Percentiles rank a stretch among this genome's conserved stretches.
Evolutionary conservation across 2,329 filamentous ascomycete genomes (phyloP).

Genomic region (Paecilomyces formosus): DNA sequence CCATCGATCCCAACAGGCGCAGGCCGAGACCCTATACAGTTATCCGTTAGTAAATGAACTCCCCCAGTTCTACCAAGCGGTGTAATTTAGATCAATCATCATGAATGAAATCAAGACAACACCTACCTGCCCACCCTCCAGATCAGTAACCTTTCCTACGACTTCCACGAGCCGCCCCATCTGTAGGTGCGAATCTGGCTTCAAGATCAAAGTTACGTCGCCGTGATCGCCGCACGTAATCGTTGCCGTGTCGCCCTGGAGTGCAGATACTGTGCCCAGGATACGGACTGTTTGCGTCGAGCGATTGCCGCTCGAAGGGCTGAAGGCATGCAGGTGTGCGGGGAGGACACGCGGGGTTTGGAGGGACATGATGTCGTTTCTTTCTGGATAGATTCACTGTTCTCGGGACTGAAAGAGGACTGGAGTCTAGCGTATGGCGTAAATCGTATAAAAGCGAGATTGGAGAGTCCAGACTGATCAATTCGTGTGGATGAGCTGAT

Average conservation of each 20-base stretch:
- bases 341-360: constrained; percentile 77
- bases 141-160: constrained; percentile 37
- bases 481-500: not conserved
- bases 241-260: constrained; percentile 71
- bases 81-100: not conserved
- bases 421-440: not conserved
- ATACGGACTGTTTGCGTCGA: constrained; percentile 67
- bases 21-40: constrained; percentile 29
- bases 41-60: not conserved
- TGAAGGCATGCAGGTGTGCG: constrained; percentile 68
- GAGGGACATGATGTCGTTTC: constrained; percentile 51
- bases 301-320: constrained; percentile 38
- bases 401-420: not conserved
- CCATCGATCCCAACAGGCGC: constrained; percentile 32
- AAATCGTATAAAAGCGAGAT: not conserved
- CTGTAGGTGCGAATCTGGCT: constrained; percentile 45
- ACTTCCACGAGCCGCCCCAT: constrained; percentile 40
- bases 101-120: not conserved
- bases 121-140: constrained; percentile 32
- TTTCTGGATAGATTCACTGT: not conserved
- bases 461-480: not conserved
- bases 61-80: too few relatives aligned
- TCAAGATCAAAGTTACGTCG: constrained; percentile 64
- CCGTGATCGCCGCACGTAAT: constrained; percentile 67
- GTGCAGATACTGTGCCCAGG: constrained; percentile 73